Conservation (phyloP, 805 yeast species). For the Yueomyces sinensis region DNA sequence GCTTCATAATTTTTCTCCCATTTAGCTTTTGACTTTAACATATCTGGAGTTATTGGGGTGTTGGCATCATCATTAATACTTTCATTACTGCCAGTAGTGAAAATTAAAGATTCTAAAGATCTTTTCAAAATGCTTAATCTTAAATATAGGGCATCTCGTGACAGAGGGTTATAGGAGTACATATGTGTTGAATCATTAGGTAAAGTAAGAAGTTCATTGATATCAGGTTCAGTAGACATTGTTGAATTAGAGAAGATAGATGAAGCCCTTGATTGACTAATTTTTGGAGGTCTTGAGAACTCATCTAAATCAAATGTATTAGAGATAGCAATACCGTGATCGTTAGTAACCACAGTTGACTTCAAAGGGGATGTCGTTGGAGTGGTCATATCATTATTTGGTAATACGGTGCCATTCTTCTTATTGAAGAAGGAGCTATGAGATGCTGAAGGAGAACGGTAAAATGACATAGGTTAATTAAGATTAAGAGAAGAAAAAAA, state of each 20-base stretch:
- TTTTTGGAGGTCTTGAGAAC: not conserved
- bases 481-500: too few relatives aligned
- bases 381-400: too few relatives aligned
- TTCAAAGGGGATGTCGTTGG: too few relatives aligned
- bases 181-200: constrained; percentile 76
- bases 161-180: constrained; percentile 69
- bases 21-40: not conserved
- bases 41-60: constrained; percentile 1
- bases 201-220: constrained; percentile 41
- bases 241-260: constrained; percentile 2
- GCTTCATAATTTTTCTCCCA: not conserved
- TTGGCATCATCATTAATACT: constrained; percentile 1
- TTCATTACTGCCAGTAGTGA: constrained; percentile 20
- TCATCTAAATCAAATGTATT: not conserved
- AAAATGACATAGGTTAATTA: not conserved
- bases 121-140: constrained; percentile 62
- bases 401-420: too few relatives aligned
- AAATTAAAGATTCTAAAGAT: constrained; percentile 59
- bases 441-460: not conserved
- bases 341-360: too few relatives aligned
- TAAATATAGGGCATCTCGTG: constrained; percentile 69
- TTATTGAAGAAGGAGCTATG: not conserved
- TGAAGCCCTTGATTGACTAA: not conserved
- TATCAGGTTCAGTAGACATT: constrained; percentile 15
- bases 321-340: too few relatives aligned